Conservation (phyloP, 805 yeast species). For the Saturnispora zaruensis region DNA sequence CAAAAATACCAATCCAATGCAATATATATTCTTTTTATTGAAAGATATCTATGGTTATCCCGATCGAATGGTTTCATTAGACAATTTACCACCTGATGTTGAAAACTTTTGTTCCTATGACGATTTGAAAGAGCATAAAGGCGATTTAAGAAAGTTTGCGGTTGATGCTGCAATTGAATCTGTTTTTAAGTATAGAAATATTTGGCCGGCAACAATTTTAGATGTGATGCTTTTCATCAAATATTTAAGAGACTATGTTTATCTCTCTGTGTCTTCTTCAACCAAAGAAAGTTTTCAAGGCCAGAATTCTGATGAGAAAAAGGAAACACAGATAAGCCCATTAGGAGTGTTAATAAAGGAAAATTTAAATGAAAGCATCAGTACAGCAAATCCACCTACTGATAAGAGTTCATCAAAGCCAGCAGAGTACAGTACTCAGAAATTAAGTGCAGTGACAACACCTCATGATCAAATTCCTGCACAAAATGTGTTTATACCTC, state of each 20-base stretch:
- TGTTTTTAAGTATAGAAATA: background rate
- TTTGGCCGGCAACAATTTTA: conserved; percentile 4
- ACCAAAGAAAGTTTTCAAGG: background rate
- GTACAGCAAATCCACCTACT: background rate
- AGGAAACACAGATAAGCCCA: background rate
- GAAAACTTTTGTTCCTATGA: conserved; percentile 8
- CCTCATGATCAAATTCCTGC: background rate
- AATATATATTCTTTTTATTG: conserved; percentile 11
- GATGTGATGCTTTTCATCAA: conserved; percentile 11
- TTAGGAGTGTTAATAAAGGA: background rate
- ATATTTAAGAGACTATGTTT: conserved; percentile 10
- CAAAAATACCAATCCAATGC: conserved; percentile 13
- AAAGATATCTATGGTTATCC: conserved; percentile 13
- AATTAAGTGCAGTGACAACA: background rate
- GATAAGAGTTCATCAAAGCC: background rate
- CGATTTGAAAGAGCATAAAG: conserved; percentile 6
- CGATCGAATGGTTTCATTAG: conserved; percentile 6
- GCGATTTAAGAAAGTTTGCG: conserved; percentile 10
- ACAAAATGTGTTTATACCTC: background rate
- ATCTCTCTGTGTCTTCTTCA: background rate
- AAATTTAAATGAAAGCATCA: background rate
- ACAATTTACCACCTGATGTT: conserved; percentile 10
- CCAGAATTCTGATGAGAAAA: background rate
- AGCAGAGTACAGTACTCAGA: background rate
- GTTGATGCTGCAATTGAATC: conserved; percentile 8